Conservation (phyloP, 805 yeast species). For the Metschnikowia reukaufii region DNA sequence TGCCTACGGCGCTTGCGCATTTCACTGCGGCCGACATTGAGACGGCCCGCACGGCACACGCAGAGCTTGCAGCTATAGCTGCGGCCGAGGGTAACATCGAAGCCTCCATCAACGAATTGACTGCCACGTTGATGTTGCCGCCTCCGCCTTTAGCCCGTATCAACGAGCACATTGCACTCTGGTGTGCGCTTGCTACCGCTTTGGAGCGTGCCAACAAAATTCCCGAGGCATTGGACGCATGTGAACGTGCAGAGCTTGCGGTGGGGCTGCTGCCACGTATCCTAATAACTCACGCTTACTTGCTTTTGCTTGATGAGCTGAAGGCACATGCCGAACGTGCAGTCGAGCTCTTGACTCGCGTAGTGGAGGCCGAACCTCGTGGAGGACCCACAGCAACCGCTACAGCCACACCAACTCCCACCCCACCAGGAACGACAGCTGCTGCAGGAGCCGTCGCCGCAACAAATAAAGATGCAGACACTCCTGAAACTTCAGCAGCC, state of each 20-base stretch:
- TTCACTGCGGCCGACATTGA: constrained; percentile 39
- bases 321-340: constrained; percentile 18
- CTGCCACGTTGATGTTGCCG: constrained; percentile 50
- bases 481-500: background rate
- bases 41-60: constrained; percentile 51
- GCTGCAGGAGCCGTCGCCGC: too few species aligned
- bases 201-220: constrained; percentile 53
- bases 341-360: constrained; percentile 21
- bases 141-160: constrained; percentile 46
- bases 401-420: too few species aligned
- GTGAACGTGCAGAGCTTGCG: constrained; percentile 47
- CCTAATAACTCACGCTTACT: constrained; percentile 49
- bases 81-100: constrained; percentile 52
- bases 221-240: constrained; percentile 48
- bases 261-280: constrained; percentile 48
- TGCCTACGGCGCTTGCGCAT: constrained; percentile 34
- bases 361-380: constrained; percentile 21
- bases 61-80: constrained; percentile 57
- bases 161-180: constrained; percentile 49
- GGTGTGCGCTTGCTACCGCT: constrained; percentile 55
- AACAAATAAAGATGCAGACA: too few species aligned
- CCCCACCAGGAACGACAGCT: too few species aligned
- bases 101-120: constrained; percentile 48
- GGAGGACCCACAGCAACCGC: background rate
- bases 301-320: constrained; percentile 38